Evolutionary conservation across 164 flowering plant genomes (phyloP), one percentile per base, ranked within the genome.

Genomic region (Echeveria elegans): DNA sequence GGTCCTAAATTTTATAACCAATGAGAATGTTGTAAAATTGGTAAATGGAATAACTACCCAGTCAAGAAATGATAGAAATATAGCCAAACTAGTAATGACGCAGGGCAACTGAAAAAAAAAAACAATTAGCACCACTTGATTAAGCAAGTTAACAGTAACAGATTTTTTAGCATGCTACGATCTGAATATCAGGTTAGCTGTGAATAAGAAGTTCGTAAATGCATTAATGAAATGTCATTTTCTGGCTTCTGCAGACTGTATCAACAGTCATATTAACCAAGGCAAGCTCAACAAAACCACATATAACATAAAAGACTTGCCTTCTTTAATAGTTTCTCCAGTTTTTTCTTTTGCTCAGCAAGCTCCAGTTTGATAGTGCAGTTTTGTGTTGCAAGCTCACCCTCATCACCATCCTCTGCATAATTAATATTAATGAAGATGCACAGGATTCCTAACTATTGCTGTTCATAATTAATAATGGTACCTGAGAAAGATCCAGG

Each of bases 311-410:
- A 38, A 67, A 28, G 41, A 52, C 43, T 37, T 65, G 86, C 98
- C 90, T 93, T 90, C 65, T 79, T 69, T 69, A 68, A 79, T 74
- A 90, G 67, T 32, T 67, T 79, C 29, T 79, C 78, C 74, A 90
- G 69, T 63, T 79, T 84, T 68, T 77, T 80, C 80, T 70, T 86
- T 68, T 82, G 81, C 69, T 79, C 71, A 18, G 69, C 74, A 72
- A 90, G 81, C 61, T 88, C 80, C 65, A 74, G 56, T 45, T 70
- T 74, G 36, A 87, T 74, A 67, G 76, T 78, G 67, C 61, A 71
- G 77, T 88, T 88, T 74, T 84, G 82, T 26, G 52, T 70, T 5
- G 71, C 72, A 43, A 83, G 71, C 69, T 68, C 63, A 74, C 70
- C 66, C 28, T 14, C 64, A 28, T 31, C 68, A 29, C 32, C 66